Evolutionary conservation across 805 yeast genomes (phyloP).

Genomic region (Deakozyma indianensis): DNA sequence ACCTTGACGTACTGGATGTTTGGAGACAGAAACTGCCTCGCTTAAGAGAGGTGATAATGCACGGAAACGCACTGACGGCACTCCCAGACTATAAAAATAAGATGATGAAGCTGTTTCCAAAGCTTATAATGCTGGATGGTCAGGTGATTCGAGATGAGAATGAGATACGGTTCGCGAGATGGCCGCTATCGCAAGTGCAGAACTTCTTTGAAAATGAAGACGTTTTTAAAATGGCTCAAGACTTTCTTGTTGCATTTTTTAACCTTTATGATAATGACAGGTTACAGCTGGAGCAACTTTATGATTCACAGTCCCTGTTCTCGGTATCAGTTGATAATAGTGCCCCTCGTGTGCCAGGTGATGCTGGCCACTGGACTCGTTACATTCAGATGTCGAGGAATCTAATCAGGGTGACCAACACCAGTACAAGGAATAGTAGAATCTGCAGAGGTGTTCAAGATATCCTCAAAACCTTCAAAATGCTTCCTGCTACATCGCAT

Average conservation of each 20-base stretch:
- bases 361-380: constrained; percentile 14
- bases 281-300: constrained; percentile 50
- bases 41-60: constrained; percentile 62
- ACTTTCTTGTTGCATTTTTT: constrained; percentile 60
- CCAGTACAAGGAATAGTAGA: constrained; percentile 36
- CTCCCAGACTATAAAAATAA: constrained; percentile 32
- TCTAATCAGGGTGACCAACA: constrained; percentile 41
- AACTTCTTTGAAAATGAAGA: constrained; percentile 73
- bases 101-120: constrained; percentile 62
- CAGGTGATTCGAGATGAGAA: constrained; percentile 60
- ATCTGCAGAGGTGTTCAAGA: constrained; percentile 55
- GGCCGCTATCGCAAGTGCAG: constrained; percentile 30
- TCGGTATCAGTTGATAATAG: constrained; percentile 64
- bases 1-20: constrained; percentile 45
- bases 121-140: constrained; percentile 65
- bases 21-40: constrained; percentile 65
- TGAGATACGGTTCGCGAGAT: constrained; percentile 26
- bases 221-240: constrained; percentile 56
- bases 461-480: constrained; percentile 45
- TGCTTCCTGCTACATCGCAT: constrained; percentile 71
- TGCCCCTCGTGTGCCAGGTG: constrained; percentile 34
- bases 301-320: constrained; percentile 74
- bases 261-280: constrained; percentile 76
- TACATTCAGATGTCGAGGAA: constrained; percentile 70
- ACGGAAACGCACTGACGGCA: constrained; percentile 56